These are phyloP conservation scores for Pleurotus tuber-regium DNA, from an alignment of 768 basidiomycete species.

Conservation along the genomic window DNA sequence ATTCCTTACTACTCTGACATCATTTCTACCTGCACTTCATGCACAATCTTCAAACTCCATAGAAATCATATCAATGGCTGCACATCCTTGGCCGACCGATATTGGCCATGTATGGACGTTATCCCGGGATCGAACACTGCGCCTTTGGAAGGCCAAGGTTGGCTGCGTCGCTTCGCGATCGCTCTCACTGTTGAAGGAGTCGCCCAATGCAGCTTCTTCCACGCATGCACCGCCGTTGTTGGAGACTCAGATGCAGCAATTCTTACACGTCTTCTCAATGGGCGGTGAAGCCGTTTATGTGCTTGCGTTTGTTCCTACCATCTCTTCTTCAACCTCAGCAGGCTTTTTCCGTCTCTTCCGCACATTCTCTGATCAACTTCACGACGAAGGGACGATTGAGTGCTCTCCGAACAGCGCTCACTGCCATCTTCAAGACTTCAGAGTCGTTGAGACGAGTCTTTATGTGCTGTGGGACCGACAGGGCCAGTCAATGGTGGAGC, in stretches of 20 bases:
- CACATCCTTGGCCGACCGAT: constrained; percentile 74
- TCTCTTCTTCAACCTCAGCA: constrained; percentile 60
- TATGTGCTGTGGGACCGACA: constrained; percentile 81
- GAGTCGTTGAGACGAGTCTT: constrained; percentile 51
- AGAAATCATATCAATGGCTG: constrained; percentile 70
- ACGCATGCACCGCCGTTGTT: constrained; percentile 25
- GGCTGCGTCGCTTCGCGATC: constrained; percentile 68
- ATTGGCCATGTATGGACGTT: constrained; percentile 78
- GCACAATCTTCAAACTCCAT: constrained; percentile 44
- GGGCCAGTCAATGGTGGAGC: constrained; percentile 70
- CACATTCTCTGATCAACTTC: constrained; percentile 54
- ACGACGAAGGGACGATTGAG: constrained; percentile 55
- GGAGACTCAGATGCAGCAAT: constrained; percentile 56
- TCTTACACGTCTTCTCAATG: constrained; percentile 62
- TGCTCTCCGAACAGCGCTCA: constrained; percentile 60
- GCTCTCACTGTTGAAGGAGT: constrained; percentile 31
- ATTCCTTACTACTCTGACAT: constrained; percentile 64
- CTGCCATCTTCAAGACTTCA: constrained; percentile 77
- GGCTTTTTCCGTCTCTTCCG: constrained; percentile 77
- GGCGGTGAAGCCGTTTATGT: constrained; percentile 57
- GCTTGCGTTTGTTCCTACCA: constrained; percentile 71
- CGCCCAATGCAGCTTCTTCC: background rate
- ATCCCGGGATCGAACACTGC: constrained; percentile 80
- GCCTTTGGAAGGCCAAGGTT: constrained; percentile 79
- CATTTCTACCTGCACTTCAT: constrained; percentile 61